Percentiles rank a stretch among this genome's conserved stretches.
These are phyloP conservation scores for Fimicolochytrium jonesii DNA, from an alignment of 192 early-diverging fungal genomes.

Conservation along the genomic window DNA sequence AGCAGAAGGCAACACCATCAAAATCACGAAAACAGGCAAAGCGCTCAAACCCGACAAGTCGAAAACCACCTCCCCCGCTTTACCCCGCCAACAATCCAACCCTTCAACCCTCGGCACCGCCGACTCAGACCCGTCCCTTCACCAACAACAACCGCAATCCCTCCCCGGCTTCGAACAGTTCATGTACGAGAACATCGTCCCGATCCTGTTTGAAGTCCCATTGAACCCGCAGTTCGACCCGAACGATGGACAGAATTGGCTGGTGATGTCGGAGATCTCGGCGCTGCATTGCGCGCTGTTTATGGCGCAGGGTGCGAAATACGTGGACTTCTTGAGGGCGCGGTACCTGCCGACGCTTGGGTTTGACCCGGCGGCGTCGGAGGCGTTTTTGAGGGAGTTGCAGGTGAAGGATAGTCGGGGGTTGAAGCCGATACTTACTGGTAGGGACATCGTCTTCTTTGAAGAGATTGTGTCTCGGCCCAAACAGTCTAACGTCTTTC, in stretches of 20 bases:
- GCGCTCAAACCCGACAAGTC: neutral
- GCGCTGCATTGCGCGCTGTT: slow-evolving; percentile 48
- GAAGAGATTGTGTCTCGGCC: too few species aligned
- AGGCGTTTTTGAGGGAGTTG: slow-evolving; percentile 49
- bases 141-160: slow-evolving; percentile 16
- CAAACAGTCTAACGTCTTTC: too few species aligned
- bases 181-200: slow-evolving; percentile 68
- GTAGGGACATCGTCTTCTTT: slow-evolving; percentile 1
- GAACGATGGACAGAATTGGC: slow-evolving; percentile 67
- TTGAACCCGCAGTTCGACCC: slow-evolving; percentile 67
- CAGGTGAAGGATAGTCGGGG: slow-evolving; percentile 4
- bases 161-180: slow-evolving; percentile 69
- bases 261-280: slow-evolving; percentile 58
- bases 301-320: slow-evolving; percentile 52
- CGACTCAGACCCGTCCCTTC: neutral
- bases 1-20: neutral
- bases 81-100: neutral
- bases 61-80: neutral
- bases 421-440: slow-evolving; percentile 11
- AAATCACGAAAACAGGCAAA: neutral
- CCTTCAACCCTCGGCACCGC: neutral
- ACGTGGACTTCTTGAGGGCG: slow-evolving; percentile 55
- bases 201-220: slow-evolving; percentile 76
- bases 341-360: slow-evolving; percentile 62
- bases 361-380: slow-evolving; percentile 59